Base-by-base conservation (phyloP, 2,329 filamentous ascomycete species). In the Neopestalotiopsis sp. region DNA sequence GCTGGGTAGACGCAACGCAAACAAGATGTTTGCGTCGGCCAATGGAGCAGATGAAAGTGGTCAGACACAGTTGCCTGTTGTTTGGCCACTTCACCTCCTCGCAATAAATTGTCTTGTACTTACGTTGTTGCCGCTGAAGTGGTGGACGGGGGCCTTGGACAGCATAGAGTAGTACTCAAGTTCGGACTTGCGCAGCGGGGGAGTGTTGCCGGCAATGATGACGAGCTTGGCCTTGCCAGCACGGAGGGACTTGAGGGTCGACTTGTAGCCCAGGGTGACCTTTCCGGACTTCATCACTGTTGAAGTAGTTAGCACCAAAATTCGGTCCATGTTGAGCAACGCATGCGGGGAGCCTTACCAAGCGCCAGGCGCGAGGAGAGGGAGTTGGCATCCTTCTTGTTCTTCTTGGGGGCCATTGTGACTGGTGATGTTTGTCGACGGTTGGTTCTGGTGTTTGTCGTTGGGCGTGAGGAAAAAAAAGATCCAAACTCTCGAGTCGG, bases 91-190 rank as follows among this genome's bases (percentile, higher is more conserved):
- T 30, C 42, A 67, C 45, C 40, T 57, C 40, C 32, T 38, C 67
- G 65, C 61, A 24, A 53, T 66, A 45, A 42, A 34, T 67, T 71
- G 69, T 59, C 34, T 49, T 34, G 67, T 58, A 94, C 95, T 92
- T 92, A 98, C 95, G 91, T 98, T 98, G 92, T 97, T 97, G 80
- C 96, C 96, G 77, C 89, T 89, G 88, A 98, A 98, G 90, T 99
- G 96, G 90, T 98, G 95, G 80, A 98, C 95, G 75, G 92, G 91
- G 79, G 92, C 94, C 91, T 98, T 97, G 83, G 91, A 91, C 79
- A 97, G 85, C 94, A 96, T 96, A 83, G 90, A 90, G 88, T 95
- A 94, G 88, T 94, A 98, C 88, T 98, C 95, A 73, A 98, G 91
- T 89, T 98, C 95, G 80, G 90, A 94, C 92, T 98, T 99, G 85